These are phyloP conservation scores for Ammopiptanthus mongolicus DNA, from an alignment of 306 rosid genomes.

Conservation along the genomic window DNA sequence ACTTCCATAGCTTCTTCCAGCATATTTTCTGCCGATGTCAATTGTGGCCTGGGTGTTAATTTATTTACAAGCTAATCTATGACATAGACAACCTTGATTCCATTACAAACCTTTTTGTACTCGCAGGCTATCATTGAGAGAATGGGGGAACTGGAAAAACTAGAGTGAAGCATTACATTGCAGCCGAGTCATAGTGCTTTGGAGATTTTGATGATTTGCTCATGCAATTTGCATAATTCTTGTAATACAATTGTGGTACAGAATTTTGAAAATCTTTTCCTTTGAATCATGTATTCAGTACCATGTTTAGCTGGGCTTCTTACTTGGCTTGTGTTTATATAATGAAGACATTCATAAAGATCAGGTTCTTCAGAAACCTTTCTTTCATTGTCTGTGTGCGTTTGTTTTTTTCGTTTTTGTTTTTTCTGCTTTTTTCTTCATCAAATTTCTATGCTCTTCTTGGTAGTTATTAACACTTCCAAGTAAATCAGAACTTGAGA, in stretches of 20 bases:
- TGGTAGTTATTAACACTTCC: neutral
- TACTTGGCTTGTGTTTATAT: slow-evolving; percentile 23
- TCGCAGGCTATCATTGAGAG: slow-evolving; percentile 54
- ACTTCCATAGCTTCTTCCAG: neutral
- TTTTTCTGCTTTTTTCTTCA: neutral
- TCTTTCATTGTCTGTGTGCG: neutral
- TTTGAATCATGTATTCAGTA: slow-evolving; percentile 26
- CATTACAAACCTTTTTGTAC: neutral
- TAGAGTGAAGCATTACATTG: slow-evolving; percentile 24
- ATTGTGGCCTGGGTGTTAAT: neutral
- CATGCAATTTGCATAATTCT: slow-evolving; percentile 11
- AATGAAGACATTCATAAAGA: slow-evolving; percentile 13
- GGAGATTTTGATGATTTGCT: slow-evolving; percentile 23
- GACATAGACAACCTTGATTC: neutral
- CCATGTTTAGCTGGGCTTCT: slow-evolving; percentile 1
- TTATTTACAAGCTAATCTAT: neutral
- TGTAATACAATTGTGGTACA: slow-evolving; percentile 29
- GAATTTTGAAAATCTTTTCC: slow-evolving; percentile 11
- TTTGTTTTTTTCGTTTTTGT: neutral
- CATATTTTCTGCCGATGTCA: neutral
- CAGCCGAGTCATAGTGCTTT: neutral
- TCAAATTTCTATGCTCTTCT: neutral
- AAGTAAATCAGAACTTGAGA: neutral
- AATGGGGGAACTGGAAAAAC: slow-evolving; percentile 54
- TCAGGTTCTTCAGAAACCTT: neutral